phyloP scores from a whole-genome alignment of 176 grass and related monocot genomes.

The Chrysopogon serrulatus region DNA sequence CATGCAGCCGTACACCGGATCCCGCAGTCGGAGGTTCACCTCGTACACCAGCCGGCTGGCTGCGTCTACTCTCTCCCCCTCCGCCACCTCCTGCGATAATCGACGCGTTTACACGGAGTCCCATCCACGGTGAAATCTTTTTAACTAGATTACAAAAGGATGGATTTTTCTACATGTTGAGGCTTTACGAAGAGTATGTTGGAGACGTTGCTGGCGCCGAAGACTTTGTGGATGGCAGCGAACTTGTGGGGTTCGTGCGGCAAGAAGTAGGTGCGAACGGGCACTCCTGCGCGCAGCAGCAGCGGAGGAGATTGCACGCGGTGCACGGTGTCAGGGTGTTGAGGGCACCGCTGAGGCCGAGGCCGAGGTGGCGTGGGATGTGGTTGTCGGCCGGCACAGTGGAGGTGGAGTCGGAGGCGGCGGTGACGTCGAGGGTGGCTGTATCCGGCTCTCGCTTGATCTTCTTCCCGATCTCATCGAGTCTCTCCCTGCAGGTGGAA shows the following conservation, averaged over 20 bases:
- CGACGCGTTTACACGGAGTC: slow-evolving; percentile 8
- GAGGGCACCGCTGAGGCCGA: slow-evolving; percentile 24
- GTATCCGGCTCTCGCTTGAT: slow-evolving; percentile 67
- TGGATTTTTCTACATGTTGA: not conserved
- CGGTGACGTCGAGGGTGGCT: not conserved
- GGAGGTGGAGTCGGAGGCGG: too few species aligned
- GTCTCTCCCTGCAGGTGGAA: slow-evolving; percentile 49
- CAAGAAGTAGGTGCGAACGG: slow-evolving; percentile 97
- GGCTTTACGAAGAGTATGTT: slow-evolving; percentile 89
- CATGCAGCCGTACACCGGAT: slow-evolving; percentile 95
- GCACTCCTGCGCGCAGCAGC: slow-evolving; percentile 83
- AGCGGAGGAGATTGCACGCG: slow-evolving; percentile 90
- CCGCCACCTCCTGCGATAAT: slow-evolving; percentile 67
- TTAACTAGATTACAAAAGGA: not conserved
- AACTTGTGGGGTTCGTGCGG: slow-evolving; percentile 92
- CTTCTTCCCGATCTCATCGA: slow-evolving; percentile 75
- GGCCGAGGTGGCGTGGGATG: slow-evolving; percentile 7
- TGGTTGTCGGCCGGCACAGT: slow-evolving; percentile 14
- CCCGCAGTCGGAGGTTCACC: slow-evolving; percentile 71
- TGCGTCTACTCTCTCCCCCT: slow-evolving; percentile 71
- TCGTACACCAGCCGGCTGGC: slow-evolving; percentile 97
- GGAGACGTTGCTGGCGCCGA: slow-evolving; percentile 97
- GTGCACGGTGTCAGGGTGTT: slow-evolving; percentile 82
- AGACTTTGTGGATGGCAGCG: slow-evolving; percentile 86
- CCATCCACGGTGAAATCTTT: not conserved